Evolutionary conservation across 306 rosid genomes (phyloP).

Genomic region (Potentilla sterilis): DNA sequence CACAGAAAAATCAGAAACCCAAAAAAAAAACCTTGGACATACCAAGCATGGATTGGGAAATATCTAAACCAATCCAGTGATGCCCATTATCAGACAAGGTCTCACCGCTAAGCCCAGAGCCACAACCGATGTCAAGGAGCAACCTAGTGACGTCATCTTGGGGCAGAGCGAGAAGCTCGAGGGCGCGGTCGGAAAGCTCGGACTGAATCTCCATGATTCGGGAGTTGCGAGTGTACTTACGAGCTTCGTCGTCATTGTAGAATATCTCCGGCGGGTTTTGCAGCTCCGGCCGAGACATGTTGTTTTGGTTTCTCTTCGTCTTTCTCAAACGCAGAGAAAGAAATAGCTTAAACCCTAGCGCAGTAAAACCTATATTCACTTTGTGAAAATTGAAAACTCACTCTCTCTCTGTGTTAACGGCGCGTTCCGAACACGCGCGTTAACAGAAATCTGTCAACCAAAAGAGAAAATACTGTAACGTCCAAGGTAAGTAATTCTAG

Average conservation of each 20-base stretch:
- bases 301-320: neutral
- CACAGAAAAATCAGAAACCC: neutral
- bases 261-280: conserved; percentile 94
- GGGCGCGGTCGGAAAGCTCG: conserved; percentile 68
- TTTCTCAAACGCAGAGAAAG: neutral
- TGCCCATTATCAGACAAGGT: conserved; percentile 71
- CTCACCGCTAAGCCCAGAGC: conserved; percentile 96
- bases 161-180: conserved; percentile 83
- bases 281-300: conserved; percentile 69
- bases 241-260: conserved; percentile 80
- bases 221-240: conserved; percentile 89
- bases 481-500: no score
- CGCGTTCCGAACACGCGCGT: no score
- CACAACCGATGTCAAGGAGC: conserved; percentile 92
- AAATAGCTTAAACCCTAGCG: conserved; percentile 2
- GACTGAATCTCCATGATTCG: conserved; percentile 76
- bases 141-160: conserved; percentile 70
- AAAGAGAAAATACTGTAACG: no score
- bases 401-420: no score
- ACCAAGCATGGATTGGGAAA: conserved; percentile 94
- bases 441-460: no score
- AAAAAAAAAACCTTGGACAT: neutral
- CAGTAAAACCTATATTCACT: no score
- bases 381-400: no score
- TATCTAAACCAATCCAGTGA: conserved; percentile 93